Evolutionary conservation across 2,329 filamentous ascomycete genomes (phyloP).

Genomic region (Trichoderma afroharzianum): DNA sequence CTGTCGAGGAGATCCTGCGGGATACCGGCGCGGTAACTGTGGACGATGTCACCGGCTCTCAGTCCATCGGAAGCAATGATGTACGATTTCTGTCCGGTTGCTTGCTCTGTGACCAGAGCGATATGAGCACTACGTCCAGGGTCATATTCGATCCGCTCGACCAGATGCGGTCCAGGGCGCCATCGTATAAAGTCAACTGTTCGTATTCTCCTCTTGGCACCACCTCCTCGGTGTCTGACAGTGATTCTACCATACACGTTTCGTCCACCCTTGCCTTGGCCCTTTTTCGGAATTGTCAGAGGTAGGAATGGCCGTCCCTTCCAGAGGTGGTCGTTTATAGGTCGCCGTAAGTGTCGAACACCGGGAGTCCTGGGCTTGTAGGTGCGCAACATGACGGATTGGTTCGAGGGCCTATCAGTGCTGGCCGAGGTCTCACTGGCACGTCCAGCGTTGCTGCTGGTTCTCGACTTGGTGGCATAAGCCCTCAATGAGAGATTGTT

Average conservation of each 20-base stretch:
- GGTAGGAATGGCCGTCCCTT: conserved; percentile 80
- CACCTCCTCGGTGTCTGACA: conserved; percentile 87
- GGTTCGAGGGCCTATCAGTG: conserved; percentile 25
- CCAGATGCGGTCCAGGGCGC: conserved; percentile 75
- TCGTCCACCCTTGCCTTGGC: conserved; percentile 86
- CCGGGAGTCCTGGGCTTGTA: conserved; percentile 94
- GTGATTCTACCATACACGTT: conserved; percentile 85
- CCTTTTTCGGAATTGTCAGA: conserved; percentile 88
- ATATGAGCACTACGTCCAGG: conserved; percentile 91
- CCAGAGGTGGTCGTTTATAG: conserved; percentile 95
- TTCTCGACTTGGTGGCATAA: conserved; percentile 30
- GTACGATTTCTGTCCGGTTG: conserved; percentile 75
- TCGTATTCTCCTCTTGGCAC: conserved; percentile 85
- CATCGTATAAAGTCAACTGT: conserved; percentile 84
- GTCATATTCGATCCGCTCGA: conserved; percentile 95
- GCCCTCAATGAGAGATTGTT: conserved; percentile 27
- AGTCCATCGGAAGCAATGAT: conserved; percentile 95
- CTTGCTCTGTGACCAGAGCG: conserved; percentile 73
- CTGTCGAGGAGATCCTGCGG: conserved; percentile 79
- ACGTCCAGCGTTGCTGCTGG: conserved; percentile 15
- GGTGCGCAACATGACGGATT: conserved; percentile 61
- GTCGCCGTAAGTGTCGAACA: conserved; percentile 83
- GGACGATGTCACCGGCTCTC: conserved; percentile 83
- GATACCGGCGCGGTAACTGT: conserved; percentile 89
- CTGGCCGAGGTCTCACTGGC: conserved; percentile 23